These are phyloP conservation scores for Camelina neglecta DNA, from an alignment of 345 rosid genomes.

Conservation along the genomic window DNA sequence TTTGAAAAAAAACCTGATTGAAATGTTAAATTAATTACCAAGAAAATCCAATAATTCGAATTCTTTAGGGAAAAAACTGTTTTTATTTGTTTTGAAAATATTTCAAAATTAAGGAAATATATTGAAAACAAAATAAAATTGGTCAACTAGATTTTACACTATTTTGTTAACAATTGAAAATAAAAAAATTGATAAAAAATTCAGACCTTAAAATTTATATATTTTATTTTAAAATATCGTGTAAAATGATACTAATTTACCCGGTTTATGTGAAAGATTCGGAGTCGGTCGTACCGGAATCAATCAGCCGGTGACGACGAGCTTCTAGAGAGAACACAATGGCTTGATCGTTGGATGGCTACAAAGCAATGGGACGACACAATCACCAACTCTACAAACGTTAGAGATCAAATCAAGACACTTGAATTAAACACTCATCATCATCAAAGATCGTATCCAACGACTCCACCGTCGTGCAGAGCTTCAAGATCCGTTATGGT, in stretches of 20 bases:
- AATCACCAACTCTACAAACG: slow-evolving; percentile 47
- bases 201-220: background rate
- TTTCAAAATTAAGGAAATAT: no score
- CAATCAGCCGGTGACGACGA: slow-evolving; percentile 70
- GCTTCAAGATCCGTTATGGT: slow-evolving; percentile 51
- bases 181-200: background rate
- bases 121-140: no score
- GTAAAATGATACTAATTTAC: slow-evolving; percentile 2
- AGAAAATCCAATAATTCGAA: no score
- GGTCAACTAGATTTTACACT: background rate
- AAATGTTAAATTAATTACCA: no score
- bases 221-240: background rate
- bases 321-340: slow-evolving; percentile 59
- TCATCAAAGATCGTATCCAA: slow-evolving; percentile 46
- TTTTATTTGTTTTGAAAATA: no score
- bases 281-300: slow-evolving; percentile 58
- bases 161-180: background rate
- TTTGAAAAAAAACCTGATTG: no score
- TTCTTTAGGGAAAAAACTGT: no score
- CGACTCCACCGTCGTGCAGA: slow-evolving; percentile 71
- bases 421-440: slow-evolving; percentile 53
- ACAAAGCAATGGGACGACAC: slow-evolving; percentile 70
- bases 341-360: slow-evolving; percentile 92
- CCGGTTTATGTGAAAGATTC: slow-evolving; percentile 49
- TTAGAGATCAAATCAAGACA: slow-evolving; percentile 55